Conservation (phyloP, 2,329 filamentous ascomycete species). For the Cadophora luteo-olivacea region DNA sequence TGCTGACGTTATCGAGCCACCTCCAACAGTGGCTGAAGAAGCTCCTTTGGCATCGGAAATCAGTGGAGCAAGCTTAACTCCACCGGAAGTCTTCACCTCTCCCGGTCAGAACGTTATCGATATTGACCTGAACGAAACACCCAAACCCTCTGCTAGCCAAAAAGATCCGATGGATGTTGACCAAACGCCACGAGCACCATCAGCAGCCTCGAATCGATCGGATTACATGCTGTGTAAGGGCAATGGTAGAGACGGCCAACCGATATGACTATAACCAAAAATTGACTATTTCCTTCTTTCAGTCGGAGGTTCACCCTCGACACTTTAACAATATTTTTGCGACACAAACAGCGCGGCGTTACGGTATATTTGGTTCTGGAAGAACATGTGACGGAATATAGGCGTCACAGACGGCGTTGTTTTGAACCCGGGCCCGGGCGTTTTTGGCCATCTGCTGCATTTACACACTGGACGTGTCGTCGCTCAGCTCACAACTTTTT, state of each 20-base stretch:
- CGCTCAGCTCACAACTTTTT: conserved; percentile 19
- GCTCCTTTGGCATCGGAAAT: conserved; percentile 37
- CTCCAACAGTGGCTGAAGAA: conserved; percentile 42
- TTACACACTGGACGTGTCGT: conserved; percentile 32
- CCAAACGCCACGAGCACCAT: conserved; percentile 40
- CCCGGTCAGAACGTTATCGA: conserved; percentile 32
- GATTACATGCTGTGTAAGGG: conserved; percentile 24
- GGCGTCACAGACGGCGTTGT: conserved; percentile 31
- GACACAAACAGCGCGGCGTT: conserved; percentile 24
- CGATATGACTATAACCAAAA: background rate
- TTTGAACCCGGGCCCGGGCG: conserved; percentile 14
- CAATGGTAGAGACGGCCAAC: background rate
- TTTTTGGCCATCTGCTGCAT: conserved; percentile 36
- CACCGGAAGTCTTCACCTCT: conserved; percentile 39
- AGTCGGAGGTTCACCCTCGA: background rate
- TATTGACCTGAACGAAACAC: conserved; percentile 41
- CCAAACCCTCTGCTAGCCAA: conserved; percentile 35
- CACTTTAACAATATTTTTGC: conserved; percentile 5
- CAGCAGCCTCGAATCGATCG: conserved; percentile 28
- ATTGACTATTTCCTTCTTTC: background rate
- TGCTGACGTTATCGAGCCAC: conserved; percentile 38
- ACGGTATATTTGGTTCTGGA: conserved; percentile 22
- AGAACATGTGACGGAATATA: conserved; percentile 12
- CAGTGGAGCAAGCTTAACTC: conserved; percentile 38
- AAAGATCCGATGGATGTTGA: conserved; percentile 37